Conservation (phyloP, 225 moss, liverwort and hornwort species). For the Bryoerythrophyllum caledonicum region DNA sequence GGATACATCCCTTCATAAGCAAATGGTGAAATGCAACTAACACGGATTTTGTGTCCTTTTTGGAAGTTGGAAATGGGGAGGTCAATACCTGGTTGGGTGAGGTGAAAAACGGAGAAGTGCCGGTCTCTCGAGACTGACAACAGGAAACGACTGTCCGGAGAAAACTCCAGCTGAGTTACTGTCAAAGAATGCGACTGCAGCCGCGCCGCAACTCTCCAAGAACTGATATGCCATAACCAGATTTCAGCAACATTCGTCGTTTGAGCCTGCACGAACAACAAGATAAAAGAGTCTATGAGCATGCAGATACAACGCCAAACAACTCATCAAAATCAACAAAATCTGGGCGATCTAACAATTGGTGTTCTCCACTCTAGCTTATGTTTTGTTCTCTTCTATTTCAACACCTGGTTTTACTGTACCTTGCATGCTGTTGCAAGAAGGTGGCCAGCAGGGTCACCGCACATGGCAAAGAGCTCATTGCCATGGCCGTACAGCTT, state of each 20-base stretch:
- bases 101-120: constrained; percentile 78
- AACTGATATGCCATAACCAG: constrained; percentile 83
- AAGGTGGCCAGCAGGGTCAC: constrained; percentile 73
- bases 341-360: no score
- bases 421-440: constrained; percentile 98
- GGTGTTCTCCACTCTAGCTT: no score
- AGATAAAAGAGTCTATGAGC: constrained; percentile 19
- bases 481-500: constrained; percentile 99
- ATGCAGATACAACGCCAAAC: background rate
- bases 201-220: constrained; percentile 82
- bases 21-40: background rate
- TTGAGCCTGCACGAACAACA: constrained; percentile 64
- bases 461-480: constrained; percentile 87
- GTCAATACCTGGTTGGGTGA: constrained; percentile 39
- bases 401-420: constrained; percentile 37
- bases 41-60: background rate
- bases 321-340: background rate
- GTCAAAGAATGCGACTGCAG: constrained; percentile 85
- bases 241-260: constrained; percentile 78
- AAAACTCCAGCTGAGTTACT: constrained; percentile 91
- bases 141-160: constrained; percentile 74
- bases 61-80: background rate
- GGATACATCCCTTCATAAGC: background rate
- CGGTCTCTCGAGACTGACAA: constrained; percentile 85
- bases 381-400: no score